A percentile compares a stretch with the other conserved stretches of the same genome.
These are phyloP conservation scores for Diplodia intermedia DNA, from an alignment of 2,329 filamentous ascomycete species.

Conservation along the genomic window DNA sequence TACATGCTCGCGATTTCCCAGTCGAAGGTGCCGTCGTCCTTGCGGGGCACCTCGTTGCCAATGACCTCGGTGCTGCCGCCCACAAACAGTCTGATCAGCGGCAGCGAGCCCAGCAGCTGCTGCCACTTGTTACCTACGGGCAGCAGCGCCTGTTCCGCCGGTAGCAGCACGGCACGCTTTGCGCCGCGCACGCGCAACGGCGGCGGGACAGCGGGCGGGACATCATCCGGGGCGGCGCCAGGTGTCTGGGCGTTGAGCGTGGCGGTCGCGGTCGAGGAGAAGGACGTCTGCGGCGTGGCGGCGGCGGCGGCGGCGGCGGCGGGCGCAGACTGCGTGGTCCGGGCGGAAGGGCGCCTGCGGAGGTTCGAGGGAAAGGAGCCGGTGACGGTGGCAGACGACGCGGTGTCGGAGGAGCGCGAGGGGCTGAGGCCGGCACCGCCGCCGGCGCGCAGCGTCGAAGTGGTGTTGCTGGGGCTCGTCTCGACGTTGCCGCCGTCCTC, in stretches of 20 bases:
- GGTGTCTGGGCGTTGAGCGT: conserved; percentile 33
- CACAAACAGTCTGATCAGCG: conserved; percentile 56
- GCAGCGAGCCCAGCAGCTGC: conserved; percentile 55
- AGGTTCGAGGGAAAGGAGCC: conserved; percentile 19
- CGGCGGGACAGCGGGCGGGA: conserved; percentile 38
- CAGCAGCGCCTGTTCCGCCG: conserved; percentile 56
- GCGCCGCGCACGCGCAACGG: conserved; percentile 47
- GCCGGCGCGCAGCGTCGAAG: conserved; percentile 32
- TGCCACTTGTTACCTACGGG: conserved; percentile 52
- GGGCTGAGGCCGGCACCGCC: conserved; percentile 40
- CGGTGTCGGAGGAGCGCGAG: conserved; percentile 45
- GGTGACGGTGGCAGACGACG: conserved; percentile 52
- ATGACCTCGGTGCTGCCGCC: conserved; percentile 66
- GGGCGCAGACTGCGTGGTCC: conserved; percentile 36
- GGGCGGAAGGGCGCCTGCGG: conserved; percentile 10
- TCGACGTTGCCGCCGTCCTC: conserved; percentile 37
- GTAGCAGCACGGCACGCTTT: conserved; percentile 50
- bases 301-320: conserved; percentile 39
- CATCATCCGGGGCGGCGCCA: conserved; percentile 10
- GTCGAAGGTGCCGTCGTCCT: conserved; percentile 78
- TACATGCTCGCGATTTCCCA: conserved; percentile 68
- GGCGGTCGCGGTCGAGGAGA: conserved; percentile 19
- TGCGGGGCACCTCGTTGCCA: conserved; percentile 75
- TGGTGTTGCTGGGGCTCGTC: conserved; percentile 45
- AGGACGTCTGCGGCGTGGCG: conserved; percentile 34